Percentiles rank a stretch among this genome's conserved stretches.
Conservation (phyloP, 148 eudicot genomes). For the Fagopyrum homotropicum region DNA sequence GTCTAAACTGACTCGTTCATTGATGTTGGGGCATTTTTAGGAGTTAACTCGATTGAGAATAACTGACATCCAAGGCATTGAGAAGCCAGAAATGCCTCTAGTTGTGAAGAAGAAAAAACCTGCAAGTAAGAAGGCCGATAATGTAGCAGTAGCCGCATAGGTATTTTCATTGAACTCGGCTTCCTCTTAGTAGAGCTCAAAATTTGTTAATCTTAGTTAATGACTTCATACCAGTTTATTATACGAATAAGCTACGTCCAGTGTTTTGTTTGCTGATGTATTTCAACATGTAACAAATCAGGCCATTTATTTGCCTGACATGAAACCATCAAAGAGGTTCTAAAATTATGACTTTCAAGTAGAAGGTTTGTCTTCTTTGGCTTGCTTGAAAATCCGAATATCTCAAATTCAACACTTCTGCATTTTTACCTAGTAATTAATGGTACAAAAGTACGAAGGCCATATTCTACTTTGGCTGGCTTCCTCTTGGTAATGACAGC, state of each 20-base stretch:
- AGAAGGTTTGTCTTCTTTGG: too few species aligned
- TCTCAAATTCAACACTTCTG: too few species aligned
- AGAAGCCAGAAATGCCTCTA: slow-evolving; percentile 48
- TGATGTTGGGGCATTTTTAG: slow-evolving; percentile 26
- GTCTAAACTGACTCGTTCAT: background rate
- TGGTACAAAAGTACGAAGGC: too few species aligned
- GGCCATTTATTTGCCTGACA: background rate
- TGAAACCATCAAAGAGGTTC: too few species aligned
- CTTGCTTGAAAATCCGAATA: too few species aligned
- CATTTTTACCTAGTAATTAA: too few species aligned
- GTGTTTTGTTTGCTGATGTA: slow-evolving; percentile 9
- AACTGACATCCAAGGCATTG: slow-evolving; percentile 77
- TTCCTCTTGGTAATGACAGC: too few species aligned
- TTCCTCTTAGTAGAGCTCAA: slow-evolving; percentile 8
- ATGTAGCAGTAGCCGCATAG: slow-evolving; percentile 45
- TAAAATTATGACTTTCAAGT: too few species aligned
- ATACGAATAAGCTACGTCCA: slow-evolving; percentile 5
- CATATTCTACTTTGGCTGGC: too few species aligned
- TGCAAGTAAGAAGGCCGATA: slow-evolving; percentile 36
- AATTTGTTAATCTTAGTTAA: background rate
- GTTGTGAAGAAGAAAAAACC: slow-evolving; percentile 28
- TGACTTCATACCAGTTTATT: background rate
- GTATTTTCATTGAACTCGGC: slow-evolving; percentile 2
- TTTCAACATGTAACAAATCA: slow-evolving; percentile 8
- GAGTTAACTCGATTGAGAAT: slow-evolving; percentile 90